Conservation (phyloP, 176 grass and related monocot species). For the Aegilops longissima region DNA sequence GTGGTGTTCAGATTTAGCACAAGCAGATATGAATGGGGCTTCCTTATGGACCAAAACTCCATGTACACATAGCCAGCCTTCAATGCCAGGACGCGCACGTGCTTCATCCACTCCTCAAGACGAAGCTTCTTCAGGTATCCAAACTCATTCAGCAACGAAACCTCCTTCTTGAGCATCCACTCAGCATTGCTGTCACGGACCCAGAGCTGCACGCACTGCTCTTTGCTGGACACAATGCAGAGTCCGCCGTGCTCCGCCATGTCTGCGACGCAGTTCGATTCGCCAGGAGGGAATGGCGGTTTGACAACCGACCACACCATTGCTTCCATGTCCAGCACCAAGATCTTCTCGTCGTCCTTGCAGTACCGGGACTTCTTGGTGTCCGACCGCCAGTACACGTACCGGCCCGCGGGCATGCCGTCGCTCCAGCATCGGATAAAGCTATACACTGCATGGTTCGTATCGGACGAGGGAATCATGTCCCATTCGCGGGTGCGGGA, state of each 20-base stretch:
- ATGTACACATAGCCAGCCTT: conserved; percentile 18
- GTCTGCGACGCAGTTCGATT: conserved; percentile 23
- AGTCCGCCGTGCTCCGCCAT: conserved; percentile 24
- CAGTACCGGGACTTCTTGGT: not conserved
- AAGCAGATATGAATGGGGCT: conserved; percentile 22
- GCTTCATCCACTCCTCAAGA: conserved; percentile 29
- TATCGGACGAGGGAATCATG: not conserved
- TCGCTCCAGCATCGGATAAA: not conserved
- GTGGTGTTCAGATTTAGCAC: conserved; percentile 18
- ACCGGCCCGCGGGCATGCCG: conserved; percentile 6
- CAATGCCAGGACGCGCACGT: conserved; percentile 12
- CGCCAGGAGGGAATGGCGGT: not conserved
- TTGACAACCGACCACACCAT: conserved; percentile 12
- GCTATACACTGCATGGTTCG: not conserved
- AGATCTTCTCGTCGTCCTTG: not conserved
- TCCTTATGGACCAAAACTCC: conserved; percentile 39
- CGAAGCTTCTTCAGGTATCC: conserved; percentile 13
- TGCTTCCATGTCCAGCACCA: conserved; percentile 23
- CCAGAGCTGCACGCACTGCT: conserved; percentile 27
- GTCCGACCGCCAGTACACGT: conserved; percentile 24
- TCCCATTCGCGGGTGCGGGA: conserved; percentile 13
- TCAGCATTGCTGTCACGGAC: not conserved
- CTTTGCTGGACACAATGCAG: conserved; percentile 29
- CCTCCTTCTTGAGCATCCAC: conserved; percentile 27
- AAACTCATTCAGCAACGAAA: conserved; percentile 6